Base-by-base conservation (phyloP, 2,329 filamentous ascomycete species). In the Arthroderma sp. region DNA sequence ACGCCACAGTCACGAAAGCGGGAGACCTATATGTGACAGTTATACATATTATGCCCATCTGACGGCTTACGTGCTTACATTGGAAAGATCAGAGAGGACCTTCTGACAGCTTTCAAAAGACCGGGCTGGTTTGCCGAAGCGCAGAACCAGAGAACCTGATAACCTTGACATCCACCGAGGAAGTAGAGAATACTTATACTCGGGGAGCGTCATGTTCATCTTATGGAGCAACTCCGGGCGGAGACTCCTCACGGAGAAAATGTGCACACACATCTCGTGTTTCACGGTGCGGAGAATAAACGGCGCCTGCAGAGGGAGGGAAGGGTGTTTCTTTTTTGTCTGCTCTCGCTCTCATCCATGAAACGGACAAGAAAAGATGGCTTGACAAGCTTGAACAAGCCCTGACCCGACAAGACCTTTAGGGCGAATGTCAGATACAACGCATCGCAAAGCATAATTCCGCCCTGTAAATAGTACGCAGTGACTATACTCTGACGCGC, bases 231-330 rank as follows among this genome's bases (percentile, higher is more conserved):
- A 11, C 4, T 13, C 39, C 23, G 39, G 19, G 38, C 17, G 17
- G 39, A 19, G 19, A 19, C 19, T 11, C 19, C 19, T 4, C n/a
- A 21, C 6, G 31, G 11, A 33, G 31, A 33, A 33, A 33, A 33
- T 5, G 39, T 19, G n/a, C 19, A 19, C 11, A 21, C 15, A 11
- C 41, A 15, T 2, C 8, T 31, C 23, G 13, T 13, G 47, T 51
- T 25, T 31, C 47, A 31, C 47, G n/a, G 47, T n/a, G n/a, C 47
- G 47, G 47, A 51, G 47, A 51, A 51, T 33, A 51, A 51, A 51
- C 28, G 47, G 28, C 47, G 47, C 23, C 47, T 51, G 47, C 4
- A 38, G 35, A 38, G 35, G 25, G 28, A n/a, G n/a, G n/a, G n/a
- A n/a, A n/a, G n/a, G n/a, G n/a, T n/a, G 47, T 17, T 31, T 33